Conservation (phyloP, 2,329 filamentous ascomycete species). For the Tolypocladium pustulatum region DNA sequence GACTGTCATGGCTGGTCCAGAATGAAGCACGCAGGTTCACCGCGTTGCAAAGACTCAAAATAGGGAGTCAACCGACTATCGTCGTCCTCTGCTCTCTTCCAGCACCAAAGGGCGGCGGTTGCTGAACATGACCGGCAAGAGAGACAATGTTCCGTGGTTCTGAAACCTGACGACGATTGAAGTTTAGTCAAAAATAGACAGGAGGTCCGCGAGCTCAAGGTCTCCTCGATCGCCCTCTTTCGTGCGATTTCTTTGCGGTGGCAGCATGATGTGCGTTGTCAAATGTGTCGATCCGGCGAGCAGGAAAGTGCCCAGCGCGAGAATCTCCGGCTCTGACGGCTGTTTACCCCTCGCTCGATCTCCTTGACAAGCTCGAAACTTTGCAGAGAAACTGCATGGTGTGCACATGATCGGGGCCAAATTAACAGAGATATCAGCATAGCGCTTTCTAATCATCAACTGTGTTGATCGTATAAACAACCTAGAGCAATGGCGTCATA, state of each 20-base stretch:
- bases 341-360: slow-evolving; percentile 18
- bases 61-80: too few species aligned
- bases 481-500: too few species aligned
- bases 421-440: too few species aligned
- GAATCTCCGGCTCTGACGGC: slow-evolving; percentile 15
- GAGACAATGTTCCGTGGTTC: slow-evolving; percentile 41
- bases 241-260: background rate
- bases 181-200: slow-evolving; percentile 19
- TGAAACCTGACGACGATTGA: slow-evolving; percentile 24
- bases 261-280: slow-evolving; percentile 1
- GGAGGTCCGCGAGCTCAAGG: slow-evolving; percentile 11
- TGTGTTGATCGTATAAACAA: too few species aligned
- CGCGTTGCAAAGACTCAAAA: too few species aligned
- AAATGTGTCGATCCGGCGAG: slow-evolving; percentile 11
- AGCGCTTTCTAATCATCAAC: too few species aligned
- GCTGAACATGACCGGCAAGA: slow-evolving; percentile 25
- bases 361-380: slow-evolving; percentile 19
- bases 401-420: too few species aligned
- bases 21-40: too few species aligned
- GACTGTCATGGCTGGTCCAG: slow-evolving; percentile 11
- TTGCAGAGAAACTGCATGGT: slow-evolving; percentile 5
- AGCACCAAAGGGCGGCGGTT: slow-evolving; percentile 9
- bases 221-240: slow-evolving; percentile 5
- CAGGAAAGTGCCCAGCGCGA: slow-evolving; percentile 23
- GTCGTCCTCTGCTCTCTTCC: too few species aligned